phyloP scores from a whole-genome alignment of 345 rosid species.

The Populus deltoides region DNA sequence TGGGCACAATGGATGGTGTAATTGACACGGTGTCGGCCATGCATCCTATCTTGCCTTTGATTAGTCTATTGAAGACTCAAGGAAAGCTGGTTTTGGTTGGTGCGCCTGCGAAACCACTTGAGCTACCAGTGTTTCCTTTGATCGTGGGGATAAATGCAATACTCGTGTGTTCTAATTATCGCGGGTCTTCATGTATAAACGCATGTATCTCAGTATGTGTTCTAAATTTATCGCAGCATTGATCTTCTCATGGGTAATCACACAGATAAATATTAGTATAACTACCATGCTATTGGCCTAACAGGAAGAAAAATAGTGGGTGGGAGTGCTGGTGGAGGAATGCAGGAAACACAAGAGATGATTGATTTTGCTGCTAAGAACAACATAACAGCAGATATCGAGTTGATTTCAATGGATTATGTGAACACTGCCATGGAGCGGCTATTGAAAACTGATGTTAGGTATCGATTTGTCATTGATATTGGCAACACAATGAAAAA shows the following conservation, averaged over 20 bases:
- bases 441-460: no score
- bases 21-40: not conserved
- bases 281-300: no score
- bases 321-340: not conserved
- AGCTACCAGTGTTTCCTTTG: not conserved
- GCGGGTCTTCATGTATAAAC: not conserved
- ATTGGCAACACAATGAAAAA: not conserved
- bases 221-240: no score
- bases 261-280: no score
- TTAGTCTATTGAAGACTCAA: not conserved
- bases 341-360: constrained; percentile 13
- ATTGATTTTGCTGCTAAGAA: not conserved
- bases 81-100: not conserved
- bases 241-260: no score
- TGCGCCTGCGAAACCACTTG: not conserved
- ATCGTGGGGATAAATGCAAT: no score
- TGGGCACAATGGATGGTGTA: not conserved
- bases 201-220: no score
- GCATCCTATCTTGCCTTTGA: not conserved
- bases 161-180: no score
- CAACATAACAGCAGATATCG: not conserved
- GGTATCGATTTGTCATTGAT: no score
- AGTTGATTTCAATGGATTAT: not conserved
- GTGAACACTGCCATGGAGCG: constrained; percentile 18
- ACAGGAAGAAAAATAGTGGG: constrained; percentile 6